Evolutionary conservation across 1,284 basidiomycete species (phyloP).

Genomic region (Ganoderma resinaceum): DNA sequence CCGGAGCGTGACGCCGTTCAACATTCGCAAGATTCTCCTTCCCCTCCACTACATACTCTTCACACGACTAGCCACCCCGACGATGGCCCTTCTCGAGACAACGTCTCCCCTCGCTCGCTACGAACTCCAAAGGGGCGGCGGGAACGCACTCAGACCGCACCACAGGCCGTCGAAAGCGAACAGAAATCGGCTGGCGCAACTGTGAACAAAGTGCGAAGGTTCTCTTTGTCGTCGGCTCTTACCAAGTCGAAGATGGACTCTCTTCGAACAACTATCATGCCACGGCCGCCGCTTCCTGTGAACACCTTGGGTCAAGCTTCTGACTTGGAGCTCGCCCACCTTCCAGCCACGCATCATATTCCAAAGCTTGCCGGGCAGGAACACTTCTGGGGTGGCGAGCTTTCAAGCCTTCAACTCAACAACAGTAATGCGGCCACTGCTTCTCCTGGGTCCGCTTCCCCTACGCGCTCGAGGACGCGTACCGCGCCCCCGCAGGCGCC

Average conservation of each 20-base stretch:
- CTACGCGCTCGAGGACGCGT: conserved; percentile 14
- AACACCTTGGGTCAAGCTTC: background rate
- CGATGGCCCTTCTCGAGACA: background rate
- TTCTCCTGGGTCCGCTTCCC: conserved; percentile 7
- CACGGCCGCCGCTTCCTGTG: conserved; percentile 36
- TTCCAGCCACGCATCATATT: background rate
- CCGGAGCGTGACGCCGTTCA: background rate
- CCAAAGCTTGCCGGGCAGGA: background rate
- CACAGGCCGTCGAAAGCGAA: conserved; percentile 14
- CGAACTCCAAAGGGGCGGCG: conserved; percentile 23
- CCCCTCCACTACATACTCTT: background rate
- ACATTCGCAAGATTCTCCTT: background rate
- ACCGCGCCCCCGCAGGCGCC: conserved; percentile 18
- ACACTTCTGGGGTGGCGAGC: conserved; percentile 27
- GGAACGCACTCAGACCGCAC: conserved; percentile 28
- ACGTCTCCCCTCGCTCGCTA: conserved; percentile 5
- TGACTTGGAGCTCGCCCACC: background rate
- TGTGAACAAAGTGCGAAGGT: conserved; percentile 29
- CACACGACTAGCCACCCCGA: background rate
- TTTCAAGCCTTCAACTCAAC: conserved; percentile 13
- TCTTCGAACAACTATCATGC: conserved; percentile 33
- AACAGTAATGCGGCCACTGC: background rate
- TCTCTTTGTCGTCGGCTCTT: conserved; percentile 38
- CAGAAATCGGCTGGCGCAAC: background rate
- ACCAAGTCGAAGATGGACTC: conserved; percentile 33